phyloP scores from a whole-genome alignment of 805 yeast species.

The Tetrapisispora fleetii region DNA sequence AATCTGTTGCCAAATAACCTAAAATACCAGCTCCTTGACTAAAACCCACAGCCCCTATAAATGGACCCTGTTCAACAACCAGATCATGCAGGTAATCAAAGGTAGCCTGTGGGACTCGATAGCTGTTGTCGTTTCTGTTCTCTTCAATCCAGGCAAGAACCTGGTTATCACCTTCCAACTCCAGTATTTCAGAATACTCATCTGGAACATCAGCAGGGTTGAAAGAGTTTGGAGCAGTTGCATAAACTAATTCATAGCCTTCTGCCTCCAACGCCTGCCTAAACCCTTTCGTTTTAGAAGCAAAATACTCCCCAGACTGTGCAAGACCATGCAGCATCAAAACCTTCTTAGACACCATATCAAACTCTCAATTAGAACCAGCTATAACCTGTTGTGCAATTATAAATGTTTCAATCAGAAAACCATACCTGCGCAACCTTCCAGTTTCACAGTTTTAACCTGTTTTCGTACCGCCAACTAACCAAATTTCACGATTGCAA shows the following conservation, averaged over 20 bases:
- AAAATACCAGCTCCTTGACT: constrained; percentile 93
- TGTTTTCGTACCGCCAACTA: no score
- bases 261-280: constrained; percentile 50
- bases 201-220: constrained; percentile 56
- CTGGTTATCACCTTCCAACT: constrained; percentile 21
- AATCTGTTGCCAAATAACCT: constrained; percentile 50
- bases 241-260: constrained; percentile 61
- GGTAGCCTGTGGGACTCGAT: constrained; percentile 28
- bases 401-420: no score
- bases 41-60: constrained; percentile 80
- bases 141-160: constrained; percentile 60
- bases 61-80: constrained; percentile 55
- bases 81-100: constrained; percentile 36
- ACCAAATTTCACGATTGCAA: no score
- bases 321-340: constrained; percentile 86
- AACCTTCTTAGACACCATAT: constrained; percentile 35
- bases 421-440: no score
- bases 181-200: constrained; percentile 28
- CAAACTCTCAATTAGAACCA: background rate
- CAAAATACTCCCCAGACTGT: constrained; percentile 70
- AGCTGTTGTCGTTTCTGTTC: constrained; percentile 32
- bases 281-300: constrained; percentile 77
- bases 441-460: no score
- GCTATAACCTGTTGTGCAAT: background rate
- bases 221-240: constrained; percentile 65